Evolutionary conservation across 2,329 filamentous ascomycete genomes (phyloP).

Genomic region (Aspergillus clavatus): DNA sequence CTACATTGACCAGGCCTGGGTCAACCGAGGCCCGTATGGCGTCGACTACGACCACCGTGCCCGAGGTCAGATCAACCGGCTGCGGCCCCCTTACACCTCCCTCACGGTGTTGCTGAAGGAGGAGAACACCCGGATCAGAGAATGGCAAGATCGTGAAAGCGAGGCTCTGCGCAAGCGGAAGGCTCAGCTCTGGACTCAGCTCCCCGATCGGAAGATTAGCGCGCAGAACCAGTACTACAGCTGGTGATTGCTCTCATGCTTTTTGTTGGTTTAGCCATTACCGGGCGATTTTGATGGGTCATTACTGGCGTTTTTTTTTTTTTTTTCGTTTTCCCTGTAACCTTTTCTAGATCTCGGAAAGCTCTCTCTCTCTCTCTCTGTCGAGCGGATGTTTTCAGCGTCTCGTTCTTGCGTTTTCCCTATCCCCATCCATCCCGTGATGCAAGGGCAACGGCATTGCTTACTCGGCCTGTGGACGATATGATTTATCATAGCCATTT

Average conservation of each 20-base stretch:
- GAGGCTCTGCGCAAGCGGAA: constrained; percentile 71
- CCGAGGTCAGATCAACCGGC: constrained; percentile 63
- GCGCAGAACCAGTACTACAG: constrained; percentile 85
- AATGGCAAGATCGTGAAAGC: constrained; percentile 70
- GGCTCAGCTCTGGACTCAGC: constrained; percentile 76
- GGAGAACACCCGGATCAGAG: constrained; percentile 79
- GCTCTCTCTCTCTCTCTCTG: too few relatives aligned
- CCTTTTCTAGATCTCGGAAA: not conserved
- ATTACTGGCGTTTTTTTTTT: constrained; percentile 1
- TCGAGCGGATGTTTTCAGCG: too few relatives aligned
- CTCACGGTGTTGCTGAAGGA: constrained; percentile 85
- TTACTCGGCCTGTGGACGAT: too few relatives aligned
- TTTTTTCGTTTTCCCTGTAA: not conserved
- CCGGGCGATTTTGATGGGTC: not conserved
- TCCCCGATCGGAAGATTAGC: constrained; percentile 79
- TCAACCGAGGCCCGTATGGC: constrained; percentile 67
- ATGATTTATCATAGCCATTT: too few relatives aligned
- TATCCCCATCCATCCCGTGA: too few relatives aligned
- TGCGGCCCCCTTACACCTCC: constrained; percentile 68
- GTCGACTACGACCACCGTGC: constrained; percentile 66
- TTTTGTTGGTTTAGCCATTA: constrained; percentile 5
- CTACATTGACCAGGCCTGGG: constrained; percentile 91
- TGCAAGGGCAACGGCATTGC: too few relatives aligned
- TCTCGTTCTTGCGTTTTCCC: too few relatives aligned
- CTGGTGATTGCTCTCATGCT: constrained; percentile 57